phyloP scores from a whole-genome alignment of 208 protist genomes.

The Leishmania martiniquensis region DNA sequence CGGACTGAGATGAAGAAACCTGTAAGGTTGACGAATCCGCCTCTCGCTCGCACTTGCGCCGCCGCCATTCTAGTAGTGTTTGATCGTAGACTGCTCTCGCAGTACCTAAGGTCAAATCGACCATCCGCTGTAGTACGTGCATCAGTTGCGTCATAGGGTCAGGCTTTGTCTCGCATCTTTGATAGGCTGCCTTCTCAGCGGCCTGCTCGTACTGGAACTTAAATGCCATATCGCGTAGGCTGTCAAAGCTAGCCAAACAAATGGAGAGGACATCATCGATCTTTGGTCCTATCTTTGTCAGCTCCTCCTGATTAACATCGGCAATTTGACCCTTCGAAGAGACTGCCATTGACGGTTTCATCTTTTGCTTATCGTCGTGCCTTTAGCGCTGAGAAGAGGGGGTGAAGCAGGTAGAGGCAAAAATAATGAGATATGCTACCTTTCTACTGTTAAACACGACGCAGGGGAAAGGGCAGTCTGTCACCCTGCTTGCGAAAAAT shows the following conservation, averaged over 20 bases:
- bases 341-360: conserved; percentile 10
- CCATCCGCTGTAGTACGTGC: conserved; percentile 70
- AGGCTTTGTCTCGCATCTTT: conserved; percentile 37
- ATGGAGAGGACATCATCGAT: conserved; percentile 71
- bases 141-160: conserved; percentile 66
- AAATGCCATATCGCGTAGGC: conserved; percentile 52
- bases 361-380: neutral
- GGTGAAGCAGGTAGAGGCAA: neutral
- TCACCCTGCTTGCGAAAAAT: neutral
- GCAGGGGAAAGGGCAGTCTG: neutral
- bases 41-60: conserved; percentile 28
- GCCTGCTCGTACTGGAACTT: conserved; percentile 89
- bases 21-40: conserved; percentile 12
- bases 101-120: conserved; percentile 59
- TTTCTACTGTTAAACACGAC: neutral
- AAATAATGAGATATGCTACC: conserved; percentile 3
- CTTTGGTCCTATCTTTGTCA: conserved; percentile 55
- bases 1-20: conserved; percentile 19
- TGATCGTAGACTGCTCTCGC: conserved; percentile 47
- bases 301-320: conserved; percentile 45
- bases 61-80: conserved; percentile 31
- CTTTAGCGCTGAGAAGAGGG: neutral
- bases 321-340: conserved; percentile 21
- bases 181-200: conserved; percentile 71
- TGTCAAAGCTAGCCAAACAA: conserved; percentile 57